Evolutionary conservation across 306 rosid species (phyloP).

Genomic region (Acacia confusa): DNA sequence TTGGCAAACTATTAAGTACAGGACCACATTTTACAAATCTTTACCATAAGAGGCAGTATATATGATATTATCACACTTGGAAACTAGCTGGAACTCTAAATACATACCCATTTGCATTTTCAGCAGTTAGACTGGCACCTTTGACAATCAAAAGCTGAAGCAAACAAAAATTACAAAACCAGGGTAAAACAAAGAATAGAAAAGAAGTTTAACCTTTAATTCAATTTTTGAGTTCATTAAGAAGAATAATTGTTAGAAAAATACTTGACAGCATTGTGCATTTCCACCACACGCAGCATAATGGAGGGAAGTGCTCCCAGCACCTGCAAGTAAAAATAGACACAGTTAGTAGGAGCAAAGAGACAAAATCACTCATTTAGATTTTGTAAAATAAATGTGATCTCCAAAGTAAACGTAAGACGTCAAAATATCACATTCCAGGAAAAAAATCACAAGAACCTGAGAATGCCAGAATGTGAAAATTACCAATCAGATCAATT

Average conservation of each 20-base stretch:
- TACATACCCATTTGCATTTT: conserved; percentile 85
- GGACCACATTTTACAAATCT: conserved; percentile 20
- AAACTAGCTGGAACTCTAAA: conserved; percentile 23
- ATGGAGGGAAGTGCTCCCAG: conserved; percentile 95
- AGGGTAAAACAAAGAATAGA: background rate
- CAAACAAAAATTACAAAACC: conserved; percentile 30
- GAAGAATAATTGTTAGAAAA: conserved; percentile 28
- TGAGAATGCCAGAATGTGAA: background rate
- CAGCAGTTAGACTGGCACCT: conserved; percentile 75
- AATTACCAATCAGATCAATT: conserved; percentile 82
- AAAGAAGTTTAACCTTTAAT: conserved; percentile 32
- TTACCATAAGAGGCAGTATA: background rate
- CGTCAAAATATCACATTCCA: background rate
- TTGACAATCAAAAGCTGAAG: conserved; percentile 79
- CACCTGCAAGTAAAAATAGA: conserved; percentile 55
- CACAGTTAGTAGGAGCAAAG: conserved; percentile 10
- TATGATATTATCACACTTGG: conserved; percentile 14
- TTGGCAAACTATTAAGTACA: conserved; percentile 8
- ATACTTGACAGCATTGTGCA: conserved; percentile 92
- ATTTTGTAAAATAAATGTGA: background rate
- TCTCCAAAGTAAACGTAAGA: conserved; percentile 22
- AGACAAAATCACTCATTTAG: background rate
- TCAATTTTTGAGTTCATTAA: conserved; percentile 2
- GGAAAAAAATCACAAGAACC: background rate
- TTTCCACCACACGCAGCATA: conserved; percentile 98